These are phyloP conservation scores for Ogataea glucozyma DNA, from an alignment of 805 yeast genomes.

Conservation along the genomic window DNA sequence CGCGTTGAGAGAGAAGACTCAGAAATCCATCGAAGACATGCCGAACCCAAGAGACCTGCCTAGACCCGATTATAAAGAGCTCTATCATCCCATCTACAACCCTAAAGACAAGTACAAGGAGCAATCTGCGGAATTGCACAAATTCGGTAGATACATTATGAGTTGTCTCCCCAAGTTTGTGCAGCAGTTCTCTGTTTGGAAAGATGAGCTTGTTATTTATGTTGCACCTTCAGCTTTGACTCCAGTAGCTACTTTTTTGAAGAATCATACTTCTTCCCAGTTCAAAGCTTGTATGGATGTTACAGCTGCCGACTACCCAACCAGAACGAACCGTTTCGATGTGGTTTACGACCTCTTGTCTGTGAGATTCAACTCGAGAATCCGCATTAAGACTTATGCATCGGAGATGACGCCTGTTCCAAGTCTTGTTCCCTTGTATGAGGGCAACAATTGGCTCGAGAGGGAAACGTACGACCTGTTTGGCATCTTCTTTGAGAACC, in stretches of 20 bases:
- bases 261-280: slow-evolving; percentile 78
- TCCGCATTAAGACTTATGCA: slow-evolving; percentile 86
- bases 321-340: slow-evolving; percentile 81
- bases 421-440: slow-evolving; percentile 65
- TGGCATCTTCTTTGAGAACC: slow-evolving; percentile 85
- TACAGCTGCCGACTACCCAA: slow-evolving; percentile 85
- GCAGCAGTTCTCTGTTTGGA: slow-evolving; percentile 87
- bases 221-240: slow-evolving; percentile 74
- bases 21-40: slow-evolving; percentile 28
- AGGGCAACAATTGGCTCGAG: slow-evolving; percentile 90
- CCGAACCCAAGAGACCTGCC: slow-evolving; percentile 37
- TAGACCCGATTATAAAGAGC: slow-evolving; percentile 35
- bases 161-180: slow-evolving; percentile 77
- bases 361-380: slow-evolving; percentile 81
- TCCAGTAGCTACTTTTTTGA: slow-evolving; percentile 70
- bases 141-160: slow-evolving; percentile 78
- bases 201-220: slow-evolving; percentile 77
- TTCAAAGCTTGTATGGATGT: slow-evolving; percentile 77
- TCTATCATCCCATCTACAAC: slow-evolving; percentile 57
- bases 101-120: slow-evolving; percentile 76
- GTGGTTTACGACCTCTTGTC: slow-evolving; percentile 82
- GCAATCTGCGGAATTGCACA: slow-evolving; percentile 69
- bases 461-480: slow-evolving; percentile 86
- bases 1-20: slow-evolving; percentile 8
- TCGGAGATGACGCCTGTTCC: slow-evolving; percentile 83